phyloP scores from a whole-genome alignment of 140 eudicot species.

The Oenanthe javanica region DNA sequence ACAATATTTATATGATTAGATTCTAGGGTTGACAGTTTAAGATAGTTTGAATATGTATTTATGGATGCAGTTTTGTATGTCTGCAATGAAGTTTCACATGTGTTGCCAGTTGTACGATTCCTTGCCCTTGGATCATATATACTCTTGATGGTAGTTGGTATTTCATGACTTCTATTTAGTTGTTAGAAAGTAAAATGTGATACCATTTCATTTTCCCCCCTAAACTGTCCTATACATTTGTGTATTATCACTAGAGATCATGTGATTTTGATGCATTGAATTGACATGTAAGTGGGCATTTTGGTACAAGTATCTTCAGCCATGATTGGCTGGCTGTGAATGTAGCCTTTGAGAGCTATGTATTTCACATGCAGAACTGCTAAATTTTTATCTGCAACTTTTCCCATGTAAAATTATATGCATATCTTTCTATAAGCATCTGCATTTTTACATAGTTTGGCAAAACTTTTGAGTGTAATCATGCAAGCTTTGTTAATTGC shows the following conservation, averaged over 20 bases:
- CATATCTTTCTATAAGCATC: not conserved
- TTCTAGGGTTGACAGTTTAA: not conserved
- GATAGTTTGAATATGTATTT: not conserved
- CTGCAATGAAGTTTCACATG: constrained; percentile 6
- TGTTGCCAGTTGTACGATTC: not conserved
- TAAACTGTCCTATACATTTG: not conserved
- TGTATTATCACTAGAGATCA: not conserved
- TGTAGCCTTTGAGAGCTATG: constrained; percentile 36
- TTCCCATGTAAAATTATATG: constrained; percentile 7
- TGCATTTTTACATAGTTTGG: constrained; percentile 15
- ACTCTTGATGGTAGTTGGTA: not conserved
- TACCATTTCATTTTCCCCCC: not conserved
- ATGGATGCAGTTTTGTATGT: not conserved
- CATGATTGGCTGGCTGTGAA: constrained; percentile 5
- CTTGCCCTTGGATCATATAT: constrained; percentile 6
- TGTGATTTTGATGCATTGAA: constrained; percentile 1
- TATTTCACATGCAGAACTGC: constrained; percentile 37
- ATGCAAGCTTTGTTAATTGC: constrained; percentile 44
- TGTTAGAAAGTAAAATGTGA: constrained; percentile 3
- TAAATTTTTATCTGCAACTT: constrained; percentile 11
- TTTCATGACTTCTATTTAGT: not conserved
- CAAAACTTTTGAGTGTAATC: constrained; percentile 17
- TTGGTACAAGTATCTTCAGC: constrained; percentile 5
- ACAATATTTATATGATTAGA: too few species aligned
- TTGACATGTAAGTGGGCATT: not conserved